phyloP scores from a whole-genome alignment of 2,329 filamentous ascomycete species.

The Knoxdaviesia capensis region DNA sequence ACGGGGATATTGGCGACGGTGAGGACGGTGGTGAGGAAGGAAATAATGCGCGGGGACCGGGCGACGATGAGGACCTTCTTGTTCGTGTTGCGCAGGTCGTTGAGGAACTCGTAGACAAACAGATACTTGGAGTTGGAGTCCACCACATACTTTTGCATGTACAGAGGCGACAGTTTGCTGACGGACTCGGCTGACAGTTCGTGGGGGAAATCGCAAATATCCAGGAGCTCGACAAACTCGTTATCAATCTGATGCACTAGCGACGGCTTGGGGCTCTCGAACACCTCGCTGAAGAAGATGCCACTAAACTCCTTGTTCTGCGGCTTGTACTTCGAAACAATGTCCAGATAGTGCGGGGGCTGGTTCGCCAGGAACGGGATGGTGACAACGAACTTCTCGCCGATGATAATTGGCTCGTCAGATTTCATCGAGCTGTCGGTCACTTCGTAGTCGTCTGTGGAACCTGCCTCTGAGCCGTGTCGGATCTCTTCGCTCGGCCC shows the following conservation, averaged over 20 bases:
- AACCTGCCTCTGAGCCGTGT: constrained; percentile 6
- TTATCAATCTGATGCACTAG: constrained; percentile 26
- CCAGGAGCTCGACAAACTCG: constrained; percentile 28
- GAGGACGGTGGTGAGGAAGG: constrained; percentile 30
- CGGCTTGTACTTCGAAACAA: constrained; percentile 21
- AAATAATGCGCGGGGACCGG: constrained; percentile 25
- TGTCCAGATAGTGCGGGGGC: constrained; percentile 29
- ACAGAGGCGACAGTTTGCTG: constrained; percentile 16
- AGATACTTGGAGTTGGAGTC: constrained; percentile 39
- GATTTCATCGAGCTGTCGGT: no score
- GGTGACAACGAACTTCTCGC: constrained; percentile 29
- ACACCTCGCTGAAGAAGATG: constrained; percentile 19
- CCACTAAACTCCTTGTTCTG: constrained; percentile 24
- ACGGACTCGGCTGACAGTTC: constrained; percentile 24
- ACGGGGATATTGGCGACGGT: constrained; percentile 17
- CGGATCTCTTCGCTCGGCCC: background rate
- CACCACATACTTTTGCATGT: constrained; percentile 30
- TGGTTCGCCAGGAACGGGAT: constrained; percentile 33
- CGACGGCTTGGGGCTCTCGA: constrained; percentile 16
- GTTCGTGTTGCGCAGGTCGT: constrained; percentile 18
- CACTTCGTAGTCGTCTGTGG: background rate
- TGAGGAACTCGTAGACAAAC: constrained; percentile 35
- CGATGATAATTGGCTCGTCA: constrained; percentile 1
- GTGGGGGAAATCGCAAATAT: constrained; percentile 36
- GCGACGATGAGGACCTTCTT: constrained; percentile 32